Percentiles rank a stretch among this genome's conserved stretches.
phyloP scores from a whole-genome alignment of 2,329 filamentous ascomycete species.

The Trichoderma sp. region DNA sequence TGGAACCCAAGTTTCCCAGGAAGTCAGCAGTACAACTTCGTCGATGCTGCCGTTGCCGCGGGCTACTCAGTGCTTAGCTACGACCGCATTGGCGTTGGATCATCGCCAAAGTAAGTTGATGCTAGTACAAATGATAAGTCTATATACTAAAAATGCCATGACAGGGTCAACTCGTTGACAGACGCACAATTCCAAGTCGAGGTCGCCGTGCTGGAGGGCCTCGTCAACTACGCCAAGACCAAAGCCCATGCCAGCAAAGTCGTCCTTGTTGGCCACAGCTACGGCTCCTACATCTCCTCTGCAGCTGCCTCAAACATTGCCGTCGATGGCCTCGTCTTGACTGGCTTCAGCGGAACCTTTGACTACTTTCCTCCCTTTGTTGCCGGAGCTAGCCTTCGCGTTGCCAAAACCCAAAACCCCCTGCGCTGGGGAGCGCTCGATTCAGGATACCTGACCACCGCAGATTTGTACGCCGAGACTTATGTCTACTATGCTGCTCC shows the following conservation, averaged over 20 bases:
- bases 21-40: not conserved
- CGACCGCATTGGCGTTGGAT: conserved; percentile 6
- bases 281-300: conserved; percentile 9
- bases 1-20: not conserved
- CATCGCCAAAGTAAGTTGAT: not conserved
- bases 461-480: not conserved
- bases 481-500: conserved; percentile 3
- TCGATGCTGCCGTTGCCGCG: not conserved
- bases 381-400: not conserved
- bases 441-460: conserved; percentile 4
- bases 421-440: not conserved
- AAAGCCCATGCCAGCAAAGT: not conserved
- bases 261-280: not conserved
- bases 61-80: conserved; percentile 11
- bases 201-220: conserved; percentile 3
- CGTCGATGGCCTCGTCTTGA: not conserved
- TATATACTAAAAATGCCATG: not conserved
- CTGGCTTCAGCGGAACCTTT: conserved; percentile 7
- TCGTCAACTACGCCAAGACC: conserved; percentile 8
- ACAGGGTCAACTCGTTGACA: conserved; percentile 5
- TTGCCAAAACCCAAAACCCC: not conserved
- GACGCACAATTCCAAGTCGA: conserved; percentile 12
- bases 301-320: not conserved
- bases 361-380: not conserved
- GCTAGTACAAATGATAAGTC: not conserved